Evolutionary conservation across 768 basidiomycete species (phyloP), one percentile per base, ranked within the genome.

Genomic region (Suillus decipiens): DNA sequence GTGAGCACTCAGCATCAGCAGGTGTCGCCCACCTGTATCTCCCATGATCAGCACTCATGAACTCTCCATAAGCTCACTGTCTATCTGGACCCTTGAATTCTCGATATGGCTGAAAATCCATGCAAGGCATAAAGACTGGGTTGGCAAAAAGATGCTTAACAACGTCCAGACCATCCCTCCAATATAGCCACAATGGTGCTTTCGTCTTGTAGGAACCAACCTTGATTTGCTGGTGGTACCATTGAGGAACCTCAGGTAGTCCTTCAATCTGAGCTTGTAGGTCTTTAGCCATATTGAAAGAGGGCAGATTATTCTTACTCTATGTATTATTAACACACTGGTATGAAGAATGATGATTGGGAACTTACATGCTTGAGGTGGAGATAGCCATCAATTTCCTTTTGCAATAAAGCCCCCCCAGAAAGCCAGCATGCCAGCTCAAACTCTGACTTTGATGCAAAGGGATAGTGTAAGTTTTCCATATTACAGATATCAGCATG

Each of bases 371-470:
- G 36, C 2, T 56, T 5, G 5, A 64, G 31, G 3, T 28, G 62
- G 3, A 63, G 34, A 37, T 55, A 66, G 2, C 0, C 1, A 33
- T 66, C 22, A 8, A 64, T 60, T 15, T 66, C 47, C 11, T 62
- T 54, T n/a, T 61, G 59, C 8, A 54, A 64, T 36, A 28, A 58
- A 39, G 0, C 7, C 53, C 37, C 10, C 28, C n/a, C 9, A 1
- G 55, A 51, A 2, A 66, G 60, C 65, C 63, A 64, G 24, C 59
- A 19, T 9, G 48, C 63, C 0, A 66, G 50, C 10, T 64, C 60
- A 48, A 60, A 66, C 9, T 66, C 56, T 1, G 33, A 39, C 8
- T 50, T 36, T 0, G 48, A 61, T 1, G 56, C 57, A 45, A 66
- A 66, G 2, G 63, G 63, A 39, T 57, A 66, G 8, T 51, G 48